Conservation (phyloP, 257 asterid genomes). For the Buddleja alternifolia region DNA sequence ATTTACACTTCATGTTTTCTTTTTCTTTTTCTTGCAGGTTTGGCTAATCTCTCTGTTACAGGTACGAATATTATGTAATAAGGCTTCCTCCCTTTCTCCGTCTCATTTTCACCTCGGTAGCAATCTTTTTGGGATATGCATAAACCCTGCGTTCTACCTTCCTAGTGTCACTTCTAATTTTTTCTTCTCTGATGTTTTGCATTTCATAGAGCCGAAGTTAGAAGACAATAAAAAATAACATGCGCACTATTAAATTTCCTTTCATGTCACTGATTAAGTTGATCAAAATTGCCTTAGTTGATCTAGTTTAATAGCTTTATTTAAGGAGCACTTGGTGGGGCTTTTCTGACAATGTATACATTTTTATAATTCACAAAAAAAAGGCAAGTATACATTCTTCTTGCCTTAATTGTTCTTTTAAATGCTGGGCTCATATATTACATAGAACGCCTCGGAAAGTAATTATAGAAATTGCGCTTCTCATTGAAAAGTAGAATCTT, state of each 20-base stretch:
- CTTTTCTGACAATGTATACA: too few relatives aligned
- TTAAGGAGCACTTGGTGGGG: too few relatives aligned
- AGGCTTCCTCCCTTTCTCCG: not conserved
- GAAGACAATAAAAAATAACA: not conserved
- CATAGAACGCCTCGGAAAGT: not conserved
- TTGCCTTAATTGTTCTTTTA: not conserved
- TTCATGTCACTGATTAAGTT: not conserved
- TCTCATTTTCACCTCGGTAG: conserved; percentile 8
- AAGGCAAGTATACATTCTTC: not conserved
- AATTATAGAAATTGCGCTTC: not conserved
- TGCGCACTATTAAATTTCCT: not conserved
- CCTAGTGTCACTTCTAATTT: conserved; percentile 11
- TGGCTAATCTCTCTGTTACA: conserved; percentile 79
- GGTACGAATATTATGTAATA: conserved; percentile 47
- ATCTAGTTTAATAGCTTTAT: too few relatives aligned
- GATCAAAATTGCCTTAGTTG: not conserved
- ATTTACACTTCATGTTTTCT: conserved; percentile 29
- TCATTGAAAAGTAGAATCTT: not conserved
- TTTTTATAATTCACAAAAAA: too few relatives aligned
- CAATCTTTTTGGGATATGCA: not conserved
- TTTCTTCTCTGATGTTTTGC: not conserved
- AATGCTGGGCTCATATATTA: not conserved
- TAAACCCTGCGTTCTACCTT: not conserved
- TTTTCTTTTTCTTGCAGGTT: conserved; percentile 60
- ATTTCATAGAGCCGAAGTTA: conserved; percentile 9